Base-by-base conservation (phyloP, 805 yeast species). In the Nakazawaea holstii region DNA sequence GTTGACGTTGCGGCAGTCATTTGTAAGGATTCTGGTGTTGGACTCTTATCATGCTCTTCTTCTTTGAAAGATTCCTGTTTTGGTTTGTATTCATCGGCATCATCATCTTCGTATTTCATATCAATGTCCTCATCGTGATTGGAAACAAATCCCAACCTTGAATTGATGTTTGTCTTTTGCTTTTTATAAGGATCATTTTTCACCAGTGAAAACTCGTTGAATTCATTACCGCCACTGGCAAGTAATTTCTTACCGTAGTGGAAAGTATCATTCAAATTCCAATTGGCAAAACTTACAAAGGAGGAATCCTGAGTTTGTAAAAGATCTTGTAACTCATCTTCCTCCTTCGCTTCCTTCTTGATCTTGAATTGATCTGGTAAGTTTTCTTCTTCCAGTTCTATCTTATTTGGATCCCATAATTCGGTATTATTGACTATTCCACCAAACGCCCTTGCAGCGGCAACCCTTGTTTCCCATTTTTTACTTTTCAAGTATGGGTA, bases 391-490 rank as follows among this genome's bases (percentile, higher is more conserved):
- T 55, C 62, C 8, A 51, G 58, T 14, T 49, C 50, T 10, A 41
- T n/a, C 32, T 41, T 55, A 55, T 85, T 87, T 1, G 98, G 98
- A 58, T 88, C 89, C 98, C 98, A 94, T 29, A 71, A 58, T 0
- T 77, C 74, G 1, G 91, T 81, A 63, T 88, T 83, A 39, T 80
- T 78, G 3, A 90, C 92, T 28, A 94, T 90, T 3, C 95, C 95
- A 8, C 98, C 98, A 55, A 94, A 77, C 0, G 99, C 98, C 46
- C 89, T 72, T 0, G 97, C 97, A 1, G 99, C 94, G 1, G 98
- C 82, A 1, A 87, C 84, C 62, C 99, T 76, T 0, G 99, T 91
- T 63, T 94, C 99, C 99, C 99, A 94, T 66, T 84, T 89, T 49
- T 73, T 76, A 26, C 89, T 80, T 58, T 81, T 77, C 49, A 94